Percentiles rank a stretch among this genome's conserved stretches.
phyloP scores from a whole-genome alignment of 2,329 filamentous ascomycete genomes.

The Alternaria gaisen region DNA sequence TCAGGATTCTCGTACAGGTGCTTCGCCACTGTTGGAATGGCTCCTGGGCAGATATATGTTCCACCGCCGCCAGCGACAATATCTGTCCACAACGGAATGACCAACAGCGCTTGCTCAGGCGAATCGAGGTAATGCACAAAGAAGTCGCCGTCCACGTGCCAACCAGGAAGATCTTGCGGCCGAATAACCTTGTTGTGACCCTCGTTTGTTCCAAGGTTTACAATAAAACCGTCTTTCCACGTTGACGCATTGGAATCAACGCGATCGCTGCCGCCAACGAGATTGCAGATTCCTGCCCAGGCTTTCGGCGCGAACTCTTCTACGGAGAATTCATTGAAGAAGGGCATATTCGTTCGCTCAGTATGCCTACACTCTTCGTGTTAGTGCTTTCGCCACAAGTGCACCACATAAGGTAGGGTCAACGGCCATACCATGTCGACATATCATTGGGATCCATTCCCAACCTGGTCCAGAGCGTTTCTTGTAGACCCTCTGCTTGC shows the following conservation, averaged over 20 bases:
- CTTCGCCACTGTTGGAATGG: conserved; percentile 65
- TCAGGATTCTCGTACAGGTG: conserved; percentile 68
- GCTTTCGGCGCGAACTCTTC: conserved; percentile 69
- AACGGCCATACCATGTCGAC: conserved; percentile 64
- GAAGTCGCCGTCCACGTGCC: conserved; percentile 78
- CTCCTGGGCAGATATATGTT: conserved; percentile 70
- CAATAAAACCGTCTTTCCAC: conserved; percentile 75
- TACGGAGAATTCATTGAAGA: conserved; percentile 64
- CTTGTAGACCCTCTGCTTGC: conserved; percentile 59
- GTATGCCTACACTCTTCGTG: conserved; percentile 46
- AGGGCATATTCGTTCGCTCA: conserved; percentile 71
- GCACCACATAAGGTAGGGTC: background rate
- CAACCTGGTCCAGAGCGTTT: conserved; percentile 69
- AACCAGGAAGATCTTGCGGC: conserved; percentile 64
- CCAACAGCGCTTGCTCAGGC: conserved; percentile 72
- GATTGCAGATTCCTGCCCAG: conserved; percentile 72
- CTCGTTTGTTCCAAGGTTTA: conserved; percentile 69
- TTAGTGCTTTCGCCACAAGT: background rate
- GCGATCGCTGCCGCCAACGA: conserved; percentile 67
- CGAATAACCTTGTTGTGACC: conserved; percentile 60
- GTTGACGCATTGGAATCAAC: conserved; percentile 50
- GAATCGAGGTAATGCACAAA: conserved; percentile 77
- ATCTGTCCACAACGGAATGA: conserved; percentile 74
- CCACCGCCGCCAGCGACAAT: conserved; percentile 68
- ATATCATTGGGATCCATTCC: conserved; percentile 71